These are phyloP conservation scores for Metarhizium humberi DNA, from an alignment of 2,329 filamentous ascomycete genomes.

Conservation along the genomic window DNA sequence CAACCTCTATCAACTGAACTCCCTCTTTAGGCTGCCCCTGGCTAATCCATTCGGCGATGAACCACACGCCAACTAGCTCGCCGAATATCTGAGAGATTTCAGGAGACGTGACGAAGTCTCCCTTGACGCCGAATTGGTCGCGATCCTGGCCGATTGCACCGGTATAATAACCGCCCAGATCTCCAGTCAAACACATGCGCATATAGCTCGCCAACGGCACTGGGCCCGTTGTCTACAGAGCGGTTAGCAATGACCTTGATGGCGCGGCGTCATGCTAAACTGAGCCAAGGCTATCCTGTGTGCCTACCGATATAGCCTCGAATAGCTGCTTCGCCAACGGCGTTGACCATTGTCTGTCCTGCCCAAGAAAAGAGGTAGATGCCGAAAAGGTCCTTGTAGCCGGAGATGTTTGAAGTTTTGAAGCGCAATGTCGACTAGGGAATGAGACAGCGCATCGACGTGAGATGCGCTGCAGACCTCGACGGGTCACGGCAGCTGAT, in stretches of 20 bases:
- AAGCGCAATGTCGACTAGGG: neutral
- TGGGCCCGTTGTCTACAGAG: constrained; percentile 64
- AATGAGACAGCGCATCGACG: neutral
- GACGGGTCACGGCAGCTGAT: neutral
- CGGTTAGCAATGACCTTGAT: neutral
- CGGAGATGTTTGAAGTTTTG: neutral
- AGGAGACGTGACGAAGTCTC: constrained; percentile 93
- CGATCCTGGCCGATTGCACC: constrained; percentile 55
- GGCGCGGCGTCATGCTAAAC: neutral
- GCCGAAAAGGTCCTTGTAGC: neutral
- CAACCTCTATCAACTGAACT: constrained; percentile 86
- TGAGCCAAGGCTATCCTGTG: neutral
- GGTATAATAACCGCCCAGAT: constrained; percentile 90
- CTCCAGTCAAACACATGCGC: constrained; percentile 94
- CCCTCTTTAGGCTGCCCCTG: constrained; percentile 67
- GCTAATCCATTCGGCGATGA: constrained; percentile 91
- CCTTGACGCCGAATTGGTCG: constrained; percentile 86
- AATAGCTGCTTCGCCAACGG: constrained; percentile 80
- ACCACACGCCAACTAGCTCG: constrained; percentile 88
- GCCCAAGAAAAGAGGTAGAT: constrained; percentile 4
- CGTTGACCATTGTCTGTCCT: constrained; percentile 72
- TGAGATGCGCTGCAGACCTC: constrained; percentile 3
- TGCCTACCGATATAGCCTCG: constrained; percentile 70
- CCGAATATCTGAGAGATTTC: constrained; percentile 98
- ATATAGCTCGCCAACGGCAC: constrained; percentile 91